Evolutionary conservation across 805 yeast species (phyloP), one percentile per base, ranked within the genome.

Genomic region (Candida germanica): DNA sequence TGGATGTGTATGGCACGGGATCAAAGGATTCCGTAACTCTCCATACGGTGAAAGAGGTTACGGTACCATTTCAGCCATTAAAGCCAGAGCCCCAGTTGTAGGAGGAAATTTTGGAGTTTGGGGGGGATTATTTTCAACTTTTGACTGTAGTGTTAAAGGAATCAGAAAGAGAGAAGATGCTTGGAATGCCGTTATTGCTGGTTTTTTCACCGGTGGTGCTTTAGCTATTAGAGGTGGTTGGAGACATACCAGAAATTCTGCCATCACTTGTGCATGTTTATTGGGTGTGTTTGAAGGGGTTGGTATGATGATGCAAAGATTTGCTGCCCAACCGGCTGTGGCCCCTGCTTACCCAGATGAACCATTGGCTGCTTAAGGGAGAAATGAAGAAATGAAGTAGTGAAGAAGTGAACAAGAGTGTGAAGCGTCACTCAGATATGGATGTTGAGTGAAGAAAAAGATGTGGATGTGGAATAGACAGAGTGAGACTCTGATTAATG

Each of bases 21-120:
- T 93, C 58, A 93, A 93, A 63, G 99, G 99, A 33, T 93, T 93
- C 75, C 79, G 98, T 64, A 93, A 93, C 74, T 88, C 97, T 9
- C 98, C 99, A 38, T 75, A 82, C 50, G 98, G 98, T 42, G 98
- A 93, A 66, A 80, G 98, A 69, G 75, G 95, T 54, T 64, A 77
- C 41, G 98, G 98, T 38, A 86, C 96, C 14, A 58, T 91, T 37
- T 72, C 86, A 27, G 97, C 98, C 26, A 83, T 93, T 51, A 87
- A 87, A 59, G 87, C 96, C 35, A 78, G 98, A 63, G 98, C 97
- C 2, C 99, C 99, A 26, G 96, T 91, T 33, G 88, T 91, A 37
- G 98, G 98, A 49, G 98, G 98, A 57, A 93, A 93, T 66, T 91
- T 93, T 56, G 98, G 98, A 69, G 95, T 87, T 26, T 93, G 98